Evolutionary conservation across 2,329 filamentous ascomycete species (phyloP).

Genomic region (Aspergillus sp.): DNA sequence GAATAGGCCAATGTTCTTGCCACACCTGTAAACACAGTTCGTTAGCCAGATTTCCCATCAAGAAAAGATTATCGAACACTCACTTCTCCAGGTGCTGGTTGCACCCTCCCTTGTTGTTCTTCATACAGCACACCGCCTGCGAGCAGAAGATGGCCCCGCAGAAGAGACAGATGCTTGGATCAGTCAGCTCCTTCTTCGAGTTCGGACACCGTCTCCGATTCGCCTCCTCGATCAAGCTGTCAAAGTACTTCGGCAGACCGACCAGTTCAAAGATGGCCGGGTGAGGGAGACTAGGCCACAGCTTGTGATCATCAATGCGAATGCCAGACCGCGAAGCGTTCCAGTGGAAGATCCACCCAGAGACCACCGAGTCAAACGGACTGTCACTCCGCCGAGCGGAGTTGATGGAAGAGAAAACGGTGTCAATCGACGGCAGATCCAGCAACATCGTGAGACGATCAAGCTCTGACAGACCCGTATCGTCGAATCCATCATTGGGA

Average conservation of each 20-base stretch:
- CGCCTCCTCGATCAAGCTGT: constrained; percentile 87
- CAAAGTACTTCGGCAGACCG: constrained; percentile 87
- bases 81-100: constrained; percentile 88
- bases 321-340: constrained; percentile 32
- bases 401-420: constrained; percentile 66
- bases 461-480: constrained; percentile 71
- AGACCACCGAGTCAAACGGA: constrained; percentile 51
- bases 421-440: constrained; percentile 72
- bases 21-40: constrained; percentile 62
- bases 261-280: constrained; percentile 93
- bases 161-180: constrained; percentile 89
- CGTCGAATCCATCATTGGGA: constrained; percentile 63
- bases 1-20: constrained; percentile 86
- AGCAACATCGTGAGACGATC: constrained; percentile 76
- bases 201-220: constrained; percentile 81
- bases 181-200: constrained; percentile 85
- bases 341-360: constrained; percentile 68
- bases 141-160: constrained; percentile 97
- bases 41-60: constrained; percentile 10
- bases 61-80: constrained; percentile 29
- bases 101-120: constrained; percentile 72
- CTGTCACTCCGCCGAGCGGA: constrained; percentile 38
- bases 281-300: constrained; percentile 63
- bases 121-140: constrained; percentile 85
- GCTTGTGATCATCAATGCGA: constrained; percentile 30